A percentile compares a stretch with the other conserved stretches of the same genome.
Evolutionary conservation across 768 basidiomycete genomes (phyloP).

Genomic region (Daedaleopsis sinensis): DNA sequence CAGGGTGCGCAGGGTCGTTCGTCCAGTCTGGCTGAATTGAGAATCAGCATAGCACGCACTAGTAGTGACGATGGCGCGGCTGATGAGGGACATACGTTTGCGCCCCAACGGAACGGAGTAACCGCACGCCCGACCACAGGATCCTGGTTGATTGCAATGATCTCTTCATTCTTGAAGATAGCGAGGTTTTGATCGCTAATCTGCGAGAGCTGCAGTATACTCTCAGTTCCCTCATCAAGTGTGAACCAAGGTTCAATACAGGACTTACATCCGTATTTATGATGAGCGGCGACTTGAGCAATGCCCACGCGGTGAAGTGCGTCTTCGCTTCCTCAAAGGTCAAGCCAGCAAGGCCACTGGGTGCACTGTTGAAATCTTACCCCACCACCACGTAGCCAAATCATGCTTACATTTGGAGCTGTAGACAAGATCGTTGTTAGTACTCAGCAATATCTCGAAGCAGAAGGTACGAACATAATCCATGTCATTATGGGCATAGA

Average conservation of each 20-base stretch:
- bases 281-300: constrained; percentile 70
- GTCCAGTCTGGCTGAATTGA: constrained; percentile 32
- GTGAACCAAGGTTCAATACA: not conserved
- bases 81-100: constrained; percentile 50
- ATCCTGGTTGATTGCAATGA: constrained; percentile 73
- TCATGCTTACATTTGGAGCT: constrained; percentile 20
- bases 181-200: constrained; percentile 53
- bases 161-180: constrained; percentile 64
- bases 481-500: constrained; percentile 70
- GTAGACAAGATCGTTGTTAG: not conserved
- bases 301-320: constrained; percentile 74
- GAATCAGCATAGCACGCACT: not conserved
- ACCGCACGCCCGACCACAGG: constrained; percentile 60
- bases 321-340: constrained; percentile 66
- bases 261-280: constrained; percentile 50
- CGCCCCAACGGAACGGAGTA: constrained; percentile 70
- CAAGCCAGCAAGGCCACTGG: constrained; percentile 63
- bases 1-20: constrained; percentile 50
- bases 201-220: constrained; percentile 45
- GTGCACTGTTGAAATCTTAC: not conserved
- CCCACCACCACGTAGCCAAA: not conserved
- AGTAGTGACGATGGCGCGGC: too few relatives aligned
- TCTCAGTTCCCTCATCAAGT: not conserved
- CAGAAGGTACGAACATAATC: constrained; percentile 52
- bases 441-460: not conserved